Evolutionary conservation across 306 rosid species (phyloP), one percentile per base, ranked within the genome.

Genomic region (Corylus heterophylla): DNA sequence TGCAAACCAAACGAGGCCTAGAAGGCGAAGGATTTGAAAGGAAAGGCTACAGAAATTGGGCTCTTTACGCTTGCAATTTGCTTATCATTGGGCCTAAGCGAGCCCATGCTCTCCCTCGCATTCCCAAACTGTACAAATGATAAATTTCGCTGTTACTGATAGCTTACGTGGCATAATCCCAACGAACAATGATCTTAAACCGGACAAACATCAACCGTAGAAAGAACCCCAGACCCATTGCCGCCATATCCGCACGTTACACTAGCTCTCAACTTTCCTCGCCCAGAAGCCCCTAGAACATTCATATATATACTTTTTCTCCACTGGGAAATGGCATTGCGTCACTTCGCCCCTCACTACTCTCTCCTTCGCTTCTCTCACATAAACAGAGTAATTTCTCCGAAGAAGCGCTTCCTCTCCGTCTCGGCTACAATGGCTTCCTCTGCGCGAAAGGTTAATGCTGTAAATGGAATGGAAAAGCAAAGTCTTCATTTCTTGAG

Each of bases 391-490:
- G 54, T 73, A 72, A 12, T 75, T 13, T 20, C 62, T 76, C 22
- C 12, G 66, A 47, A 54, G n/a, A 64, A 54, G 3, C 86, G 81
- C 77, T 77, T 73, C 76, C 13, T 56, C 87, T 86, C 83, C 42
- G 20, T 76, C 76, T 74, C 85, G 49, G 39, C 85, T 25, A 47
- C 86, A 8, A 89, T 87, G 93, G 88, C 90, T 67, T 85, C 90
- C 49, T 7, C 9, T 45, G 58, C 76, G 55, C 69, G 69, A 37
- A 80, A 73, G 73, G 78, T 77, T n/a, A 59, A 18, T 27, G 20
- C 10, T 54, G 16, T 48, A 11, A 47, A 12, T 45, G 4, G 25
- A 50, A 14, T 20, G 16, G 49, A 1, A 70, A 54, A 58, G 44
- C 3, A n/a, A 83, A 17, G 22, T 82, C 14, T 74, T 51, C 47